Base-by-base conservation (phyloP, 2,329 filamentous ascomycete species). In the Thermoascus crustaceus region DNA sequence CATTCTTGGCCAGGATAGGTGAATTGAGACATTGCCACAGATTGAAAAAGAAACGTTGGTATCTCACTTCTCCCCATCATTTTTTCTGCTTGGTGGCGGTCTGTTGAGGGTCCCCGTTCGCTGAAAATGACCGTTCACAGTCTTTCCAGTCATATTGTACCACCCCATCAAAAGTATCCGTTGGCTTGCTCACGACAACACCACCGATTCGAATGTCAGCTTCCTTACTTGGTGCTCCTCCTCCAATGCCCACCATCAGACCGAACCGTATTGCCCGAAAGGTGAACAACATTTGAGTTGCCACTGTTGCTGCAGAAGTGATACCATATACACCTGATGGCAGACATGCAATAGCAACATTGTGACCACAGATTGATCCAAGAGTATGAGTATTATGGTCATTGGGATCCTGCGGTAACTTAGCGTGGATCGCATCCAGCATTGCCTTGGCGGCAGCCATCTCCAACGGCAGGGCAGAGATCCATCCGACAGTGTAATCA, bases 271-370 rank as follows among this genome's bases (percentile, higher is more conserved):
- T 35, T 4, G 30, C 33, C 11, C 34, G 21, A 22, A 50, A 51
- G 25, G 24, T 43, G 11, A 32, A 21, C 18, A 32, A 14, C 34
- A 51, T 41, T 25, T 47, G 31, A 11, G 22, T 42, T 16, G 40
- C 44, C 21, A 60, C 50, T 3, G 37, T 41, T 11, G 54, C 47
- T 2, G 57, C 57, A 5, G 53, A 46, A n/a, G 11, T 33, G 27
- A 30, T 52, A 30, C 45, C 56, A 35, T 45, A 51, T 22, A 41
- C 38, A 2, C 55, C 41, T n/a, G 44, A 35, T 2, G 52, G 51
- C 2, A 58, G 36, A 19, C 39, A 37, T 11, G 41, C 49, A 21
- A 50, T 48, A 5, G 48, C 47, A 5, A 53, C 45, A 26, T 49
- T 47, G 20, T 48, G 41, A 16, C 36, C 26, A 4, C 36, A 38